A percentile compares a stretch with the other conserved stretches of the same genome.
phyloP scores from a whole-genome alignment of 1,139 yeast genomes.

The Suhomyces ambrosiae region DNA sequence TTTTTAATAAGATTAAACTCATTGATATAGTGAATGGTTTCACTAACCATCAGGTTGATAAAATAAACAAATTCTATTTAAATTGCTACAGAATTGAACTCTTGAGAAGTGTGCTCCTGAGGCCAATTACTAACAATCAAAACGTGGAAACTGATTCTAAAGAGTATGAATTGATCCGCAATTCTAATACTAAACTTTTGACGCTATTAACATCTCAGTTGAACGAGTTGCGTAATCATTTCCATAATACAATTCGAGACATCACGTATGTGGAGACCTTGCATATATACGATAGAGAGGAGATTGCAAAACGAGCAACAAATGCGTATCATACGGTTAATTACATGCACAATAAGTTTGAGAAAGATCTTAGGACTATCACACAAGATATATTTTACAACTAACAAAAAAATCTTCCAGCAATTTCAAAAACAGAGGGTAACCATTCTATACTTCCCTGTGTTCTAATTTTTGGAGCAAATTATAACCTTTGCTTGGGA shows the following conservation, averaged over 20 bases:
- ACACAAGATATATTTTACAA: slow-evolving; percentile 19
- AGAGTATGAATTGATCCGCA: slow-evolving; percentile 5
- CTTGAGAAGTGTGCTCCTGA: slow-evolving; percentile 11
- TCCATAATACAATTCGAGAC: slow-evolving; percentile 13
- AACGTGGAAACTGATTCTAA: slow-evolving; percentile 1
- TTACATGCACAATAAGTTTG: slow-evolving; percentile 15
- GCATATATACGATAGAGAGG: slow-evolving; percentile 15
- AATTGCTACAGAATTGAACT: slow-evolving; percentile 17
- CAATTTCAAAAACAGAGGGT: background rate
- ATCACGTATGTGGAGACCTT: slow-evolving; percentile 7
- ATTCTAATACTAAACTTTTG: slow-evolving; percentile 10
- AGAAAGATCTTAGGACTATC: slow-evolving; percentile 15
- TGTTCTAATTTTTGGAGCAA: too few species aligned
- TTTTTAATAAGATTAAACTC: slow-evolving; percentile 4
- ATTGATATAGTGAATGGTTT: slow-evolving; percentile 9
- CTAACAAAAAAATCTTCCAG: background rate
- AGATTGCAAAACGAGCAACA: slow-evolving; percentile 17
- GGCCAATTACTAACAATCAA: slow-evolving; percentile 6
- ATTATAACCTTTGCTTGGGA: too few species aligned
- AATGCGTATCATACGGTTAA: slow-evolving; percentile 18
- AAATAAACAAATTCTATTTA: slow-evolving; percentile 15
- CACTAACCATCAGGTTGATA: background rate
- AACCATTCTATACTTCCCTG: background rate
- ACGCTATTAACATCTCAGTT: slow-evolving; percentile 12
- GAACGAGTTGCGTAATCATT: slow-evolving; percentile 13